These are phyloP conservation scores for Fonsecaea nubica DNA, from an alignment of 2,329 filamentous ascomycete species.

Conservation along the genomic window DNA sequence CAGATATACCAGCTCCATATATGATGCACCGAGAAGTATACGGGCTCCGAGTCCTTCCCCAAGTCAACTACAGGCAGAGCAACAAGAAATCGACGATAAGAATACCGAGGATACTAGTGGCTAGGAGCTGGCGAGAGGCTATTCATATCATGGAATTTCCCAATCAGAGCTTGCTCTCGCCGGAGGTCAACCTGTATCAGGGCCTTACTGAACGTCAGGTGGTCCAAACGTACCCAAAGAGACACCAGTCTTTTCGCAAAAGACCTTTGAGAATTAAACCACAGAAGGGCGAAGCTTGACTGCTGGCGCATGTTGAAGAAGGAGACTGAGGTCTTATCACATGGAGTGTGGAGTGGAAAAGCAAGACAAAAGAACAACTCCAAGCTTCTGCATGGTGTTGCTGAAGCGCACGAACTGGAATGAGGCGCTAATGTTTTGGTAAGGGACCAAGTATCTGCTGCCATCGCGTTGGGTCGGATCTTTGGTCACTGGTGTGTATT, in stretches of 20 bases:
- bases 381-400: background rate
- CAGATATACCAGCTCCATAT: constrained; percentile 35
- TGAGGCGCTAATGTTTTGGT: background rate
- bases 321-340: background rate
- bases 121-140: constrained; percentile 12
- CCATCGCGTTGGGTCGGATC: background rate
- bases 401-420: background rate
- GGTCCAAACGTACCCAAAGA: background rate
- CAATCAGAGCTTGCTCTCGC: background rate
- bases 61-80: constrained; percentile 31
- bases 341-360: background rate
- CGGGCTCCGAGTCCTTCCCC: constrained; percentile 36
- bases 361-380: background rate
- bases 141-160: background rate
- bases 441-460: background rate
- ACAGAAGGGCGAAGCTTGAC: background rate
- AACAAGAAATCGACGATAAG: constrained; percentile 37
- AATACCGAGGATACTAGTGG: constrained; percentile 40
- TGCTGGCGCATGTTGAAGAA: background rate
- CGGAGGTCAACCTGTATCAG: background rate
- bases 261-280: background rate
- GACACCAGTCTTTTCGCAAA: background rate
- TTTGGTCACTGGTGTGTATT: background rate
- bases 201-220: background rate
- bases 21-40: constrained; percentile 37